Conservation (phyloP, 208 protist genomes). For the Leptomonas seymouri region DNA sequence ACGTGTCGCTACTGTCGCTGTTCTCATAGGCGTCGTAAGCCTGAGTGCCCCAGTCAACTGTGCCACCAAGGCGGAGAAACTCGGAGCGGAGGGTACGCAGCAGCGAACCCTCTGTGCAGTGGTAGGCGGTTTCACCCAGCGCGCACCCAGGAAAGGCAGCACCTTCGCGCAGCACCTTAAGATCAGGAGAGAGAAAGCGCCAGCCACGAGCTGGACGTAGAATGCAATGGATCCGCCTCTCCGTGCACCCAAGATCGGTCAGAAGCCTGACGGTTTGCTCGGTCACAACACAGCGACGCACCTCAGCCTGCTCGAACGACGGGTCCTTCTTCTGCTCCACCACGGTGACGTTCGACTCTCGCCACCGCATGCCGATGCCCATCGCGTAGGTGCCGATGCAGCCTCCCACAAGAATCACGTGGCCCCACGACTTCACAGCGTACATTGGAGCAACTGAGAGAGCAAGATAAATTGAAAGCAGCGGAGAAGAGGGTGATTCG, state of each 20-base stretch:
- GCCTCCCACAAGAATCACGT: conserved; percentile 72
- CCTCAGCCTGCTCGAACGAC: conserved; percentile 42
- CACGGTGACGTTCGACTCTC: conserved; percentile 75
- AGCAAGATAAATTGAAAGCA: background rate
- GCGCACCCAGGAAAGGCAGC: conserved; percentile 72
- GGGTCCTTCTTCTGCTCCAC: conserved; percentile 58
- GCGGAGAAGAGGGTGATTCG: background rate
- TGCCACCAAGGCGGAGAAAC: conserved; percentile 77
- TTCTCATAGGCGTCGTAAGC: conserved; percentile 68
- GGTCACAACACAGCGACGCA: conserved; percentile 69
- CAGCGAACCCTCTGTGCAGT: conserved; percentile 68
- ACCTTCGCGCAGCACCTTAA: conserved; percentile 55
- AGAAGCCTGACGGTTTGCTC: conserved; percentile 73
- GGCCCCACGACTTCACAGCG: conserved; percentile 87
- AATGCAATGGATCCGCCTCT: conserved; percentile 42
- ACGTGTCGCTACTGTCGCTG: conserved; percentile 65
- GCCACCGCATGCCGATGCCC: conserved; percentile 88
- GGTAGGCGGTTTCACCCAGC: conserved; percentile 62
- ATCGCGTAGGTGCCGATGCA: conserved; percentile 73
- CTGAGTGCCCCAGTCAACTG: conserved; percentile 62
- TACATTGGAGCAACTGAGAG: conserved; percentile 60
- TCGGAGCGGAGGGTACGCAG: conserved; percentile 67
- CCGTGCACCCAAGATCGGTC: conserved; percentile 71
- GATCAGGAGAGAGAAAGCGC: conserved; percentile 56
- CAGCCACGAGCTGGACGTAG: conserved; percentile 58